These are phyloP conservation scores for Synura sp. DNA, from an alignment of 352 stramenopile species.

Conservation along the genomic window DNA sequence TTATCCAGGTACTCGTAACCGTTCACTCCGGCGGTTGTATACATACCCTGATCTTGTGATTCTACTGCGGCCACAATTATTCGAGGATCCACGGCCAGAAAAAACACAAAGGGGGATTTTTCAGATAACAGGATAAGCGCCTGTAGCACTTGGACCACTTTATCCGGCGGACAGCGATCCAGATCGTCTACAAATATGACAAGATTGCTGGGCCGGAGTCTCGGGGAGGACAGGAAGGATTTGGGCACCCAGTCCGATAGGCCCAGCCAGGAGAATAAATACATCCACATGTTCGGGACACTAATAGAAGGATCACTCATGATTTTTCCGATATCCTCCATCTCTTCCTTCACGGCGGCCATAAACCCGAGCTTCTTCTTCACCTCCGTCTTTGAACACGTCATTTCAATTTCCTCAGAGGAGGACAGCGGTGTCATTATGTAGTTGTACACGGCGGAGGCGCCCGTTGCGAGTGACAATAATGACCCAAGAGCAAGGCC, in stretches of 20 bases:
- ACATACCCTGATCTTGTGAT: no score
- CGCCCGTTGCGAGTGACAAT: background rate
- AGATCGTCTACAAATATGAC: constrained; percentile 6
- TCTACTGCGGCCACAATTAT: no score
- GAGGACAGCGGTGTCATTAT: background rate
- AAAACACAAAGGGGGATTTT: background rate
- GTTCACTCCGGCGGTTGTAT: no score
- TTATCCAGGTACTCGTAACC: no score
- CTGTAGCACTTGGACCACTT: background rate
- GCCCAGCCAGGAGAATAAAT: background rate
- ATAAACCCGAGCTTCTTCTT: background rate
- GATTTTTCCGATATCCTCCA: background rate
- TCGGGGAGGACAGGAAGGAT: background rate
- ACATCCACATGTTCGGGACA: background rate
- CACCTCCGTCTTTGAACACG: background rate
- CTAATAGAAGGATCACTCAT: background rate
- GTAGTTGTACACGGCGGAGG: background rate
- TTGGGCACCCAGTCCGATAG: background rate
- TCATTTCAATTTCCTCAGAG: background rate
- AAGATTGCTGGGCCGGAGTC: background rate
- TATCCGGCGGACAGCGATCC: background rate
- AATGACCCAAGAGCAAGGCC: background rate
- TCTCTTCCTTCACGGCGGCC: background rate
- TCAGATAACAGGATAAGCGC: background rate
- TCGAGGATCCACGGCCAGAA: background rate